phyloP scores from a whole-genome alignment of 805 yeast genomes.

The Komagataella pastoris region DNA sequence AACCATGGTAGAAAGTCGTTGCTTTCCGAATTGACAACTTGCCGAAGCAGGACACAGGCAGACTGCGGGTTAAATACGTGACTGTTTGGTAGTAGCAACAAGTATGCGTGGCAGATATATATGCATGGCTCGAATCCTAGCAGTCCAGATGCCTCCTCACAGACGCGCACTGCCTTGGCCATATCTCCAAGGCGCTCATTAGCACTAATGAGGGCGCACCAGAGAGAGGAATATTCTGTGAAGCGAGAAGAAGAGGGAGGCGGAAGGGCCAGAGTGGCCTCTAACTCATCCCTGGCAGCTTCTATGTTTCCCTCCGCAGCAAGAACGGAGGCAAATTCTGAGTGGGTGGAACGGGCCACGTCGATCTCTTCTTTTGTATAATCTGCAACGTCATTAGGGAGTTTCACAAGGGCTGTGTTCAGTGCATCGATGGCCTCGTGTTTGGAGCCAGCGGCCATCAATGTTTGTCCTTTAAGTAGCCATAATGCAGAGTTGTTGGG shows the following conservation, averaged over 20 bases:
- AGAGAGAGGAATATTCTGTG: conserved; percentile 33
- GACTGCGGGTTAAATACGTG: conserved; percentile 17
- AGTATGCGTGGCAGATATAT: conserved; percentile 33
- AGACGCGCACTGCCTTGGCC: conserved; percentile 32
- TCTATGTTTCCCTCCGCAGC: conserved; percentile 36
- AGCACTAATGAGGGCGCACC: conserved; percentile 40
- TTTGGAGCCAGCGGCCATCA: conserved; percentile 27
- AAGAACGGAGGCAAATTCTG: conserved; percentile 43
- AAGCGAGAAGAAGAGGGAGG: conserved; percentile 29
- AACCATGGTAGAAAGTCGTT: conserved; percentile 49
- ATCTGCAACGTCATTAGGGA: conserved; percentile 18
- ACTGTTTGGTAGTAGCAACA: conserved; percentile 23
- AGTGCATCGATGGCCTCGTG: conserved; percentile 34
- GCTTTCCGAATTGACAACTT: conserved; percentile 15
- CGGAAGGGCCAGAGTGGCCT: conserved; percentile 35
- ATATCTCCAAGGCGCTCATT: conserved; percentile 38
- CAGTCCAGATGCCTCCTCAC: conserved; percentile 31
- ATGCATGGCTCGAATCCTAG: conserved; percentile 32
- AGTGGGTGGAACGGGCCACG: conserved; percentile 36
- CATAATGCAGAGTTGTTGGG: conserved; percentile 32
- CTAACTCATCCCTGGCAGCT: conserved; percentile 33
- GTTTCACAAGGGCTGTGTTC: conserved; percentile 26
- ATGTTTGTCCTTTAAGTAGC: conserved; percentile 34
- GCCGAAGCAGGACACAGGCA: conserved; percentile 23
- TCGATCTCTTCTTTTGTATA: conserved; percentile 24